Evolutionary conservation across 164 flowering plant genomes (phyloP).

Genomic region (Pachysandra terminalis): DNA sequence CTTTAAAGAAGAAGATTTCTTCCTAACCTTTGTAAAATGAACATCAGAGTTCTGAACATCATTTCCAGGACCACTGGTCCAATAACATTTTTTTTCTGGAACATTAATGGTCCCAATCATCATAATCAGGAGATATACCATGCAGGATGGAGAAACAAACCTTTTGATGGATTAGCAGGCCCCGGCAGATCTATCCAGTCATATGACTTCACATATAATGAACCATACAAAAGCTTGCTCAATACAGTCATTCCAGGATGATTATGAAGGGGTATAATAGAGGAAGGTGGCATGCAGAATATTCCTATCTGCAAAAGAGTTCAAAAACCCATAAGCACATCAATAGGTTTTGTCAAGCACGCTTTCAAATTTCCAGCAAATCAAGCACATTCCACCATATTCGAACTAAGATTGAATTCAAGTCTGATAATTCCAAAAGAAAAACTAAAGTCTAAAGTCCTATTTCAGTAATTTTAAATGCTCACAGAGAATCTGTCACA

Average conservation of each 20-base stretch:
- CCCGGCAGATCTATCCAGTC: conserved; percentile 78
- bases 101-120: no score
- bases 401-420: conserved; percentile 6
- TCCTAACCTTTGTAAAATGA: not conserved
- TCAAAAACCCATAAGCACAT: not conserved
- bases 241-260: conserved; percentile 99
- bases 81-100: no score
- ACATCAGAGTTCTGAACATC: not conserved
- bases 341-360: not conserved
- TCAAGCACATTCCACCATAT: conserved; percentile 1
- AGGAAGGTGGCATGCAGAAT: conserved; percentile 93
- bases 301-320: conserved; percentile 72
- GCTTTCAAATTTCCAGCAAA: conserved; percentile 7
- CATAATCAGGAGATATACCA: not conserved
- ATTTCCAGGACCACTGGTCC: not conserved
- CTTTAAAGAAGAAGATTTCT: not conserved
- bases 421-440: not conserved
- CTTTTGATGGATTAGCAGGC: conserved; percentile 53
- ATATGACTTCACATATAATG: conserved; percentile 70
- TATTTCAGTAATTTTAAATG: not conserved
- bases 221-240: conserved; percentile 91
- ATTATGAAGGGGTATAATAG: conserved; percentile 92
- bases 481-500: conserved; percentile 87
- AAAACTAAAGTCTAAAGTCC: not conserved
- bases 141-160: conserved; percentile 28